phyloP scores from a whole-genome alignment of 2,329 filamentous ascomycete species.

The Pestalotiopsis sp. region DNA sequence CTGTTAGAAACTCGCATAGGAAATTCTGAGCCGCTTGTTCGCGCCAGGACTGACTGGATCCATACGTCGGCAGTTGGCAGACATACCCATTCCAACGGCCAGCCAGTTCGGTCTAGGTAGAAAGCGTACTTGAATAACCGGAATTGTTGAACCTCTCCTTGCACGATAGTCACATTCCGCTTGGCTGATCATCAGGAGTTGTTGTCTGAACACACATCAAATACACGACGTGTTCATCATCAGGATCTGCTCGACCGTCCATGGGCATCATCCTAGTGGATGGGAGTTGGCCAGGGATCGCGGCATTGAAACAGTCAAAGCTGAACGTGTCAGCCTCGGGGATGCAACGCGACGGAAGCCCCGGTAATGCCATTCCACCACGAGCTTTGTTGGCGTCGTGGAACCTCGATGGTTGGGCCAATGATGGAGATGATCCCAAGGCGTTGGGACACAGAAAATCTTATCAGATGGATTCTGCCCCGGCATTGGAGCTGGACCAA shows the following conservation, averaged over 20 bases:
- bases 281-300: not conserved
- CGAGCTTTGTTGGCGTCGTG: not conserved
- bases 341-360: not conserved
- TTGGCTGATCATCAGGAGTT: not conserved
- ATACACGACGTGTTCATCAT: not conserved
- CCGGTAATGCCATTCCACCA: not conserved
- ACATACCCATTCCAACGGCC: not conserved
- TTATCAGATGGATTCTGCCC: slow-evolving; percentile 7
- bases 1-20: not conserved
- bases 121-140: not conserved
- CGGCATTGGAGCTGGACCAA: not conserved
- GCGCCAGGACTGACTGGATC: not conserved
- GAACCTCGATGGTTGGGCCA: slow-evolving; percentile 1
- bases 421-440: not conserved
- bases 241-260: not conserved
- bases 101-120: not conserved
- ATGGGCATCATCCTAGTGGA: not conserved
- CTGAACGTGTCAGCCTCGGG: not conserved
- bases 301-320: not conserved
- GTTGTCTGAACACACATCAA: not conserved
- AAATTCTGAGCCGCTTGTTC: not conserved
- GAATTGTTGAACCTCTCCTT: too few relatives aligned
- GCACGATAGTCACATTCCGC: not conserved
- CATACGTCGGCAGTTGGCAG: not conserved
- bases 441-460: not conserved